A percentile compares a stretch with the other conserved stretches of the same genome.
Evolutionary conservation across 108 stramenopile species (phyloP).

Genomic region (Fragilaria crotonensis): DNA sequence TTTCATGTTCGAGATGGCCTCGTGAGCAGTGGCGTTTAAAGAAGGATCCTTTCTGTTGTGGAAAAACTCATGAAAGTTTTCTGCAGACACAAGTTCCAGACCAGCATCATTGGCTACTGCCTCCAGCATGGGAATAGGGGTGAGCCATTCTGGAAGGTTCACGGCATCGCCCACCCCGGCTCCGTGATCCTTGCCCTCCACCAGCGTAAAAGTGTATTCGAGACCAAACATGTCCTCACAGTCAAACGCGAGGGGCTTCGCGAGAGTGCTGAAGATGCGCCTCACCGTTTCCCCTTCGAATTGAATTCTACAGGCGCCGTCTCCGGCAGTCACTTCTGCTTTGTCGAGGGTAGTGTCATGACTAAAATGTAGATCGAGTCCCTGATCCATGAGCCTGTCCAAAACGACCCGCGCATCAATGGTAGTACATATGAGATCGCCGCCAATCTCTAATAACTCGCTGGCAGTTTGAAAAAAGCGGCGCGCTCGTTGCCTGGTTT

Average conservation of each 20-base stretch:
- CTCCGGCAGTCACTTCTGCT: conserved; percentile 48
- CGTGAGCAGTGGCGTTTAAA: conserved; percentile 44
- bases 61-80: conserved; percentile 84
- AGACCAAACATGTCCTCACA: conserved; percentile 81
- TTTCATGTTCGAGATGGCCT: conserved; percentile 80
- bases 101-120: conserved; percentile 66
- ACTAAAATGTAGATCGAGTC: conserved; percentile 62
- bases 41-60: conserved; percentile 49
- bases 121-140: conserved; percentile 60
- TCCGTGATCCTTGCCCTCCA: conserved; percentile 72
- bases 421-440: conserved; percentile 91
- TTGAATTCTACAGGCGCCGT: conserved; percentile 62
- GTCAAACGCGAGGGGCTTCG: conserved; percentile 19
- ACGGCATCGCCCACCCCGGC: conserved; percentile 81
- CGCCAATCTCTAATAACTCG: conserved; percentile 78
- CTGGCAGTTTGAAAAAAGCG: conserved; percentile 89
- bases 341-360: conserved; percentile 29
- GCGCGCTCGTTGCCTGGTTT: conserved; percentile 68
- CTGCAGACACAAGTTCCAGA: conserved; percentile 60
- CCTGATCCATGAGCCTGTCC: conserved; percentile 67
- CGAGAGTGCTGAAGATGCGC: conserved; percentile 31
- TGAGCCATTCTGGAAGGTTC: conserved; percentile 84
- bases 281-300: conserved; percentile 54
- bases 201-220: conserved; percentile 81
- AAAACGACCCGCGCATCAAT: conserved; percentile 87